Evolutionary conservation across 2,329 filamentous ascomycete species (phyloP), one percentile per base, ranked within the genome.

Genomic region (Fusarium sp.): DNA sequence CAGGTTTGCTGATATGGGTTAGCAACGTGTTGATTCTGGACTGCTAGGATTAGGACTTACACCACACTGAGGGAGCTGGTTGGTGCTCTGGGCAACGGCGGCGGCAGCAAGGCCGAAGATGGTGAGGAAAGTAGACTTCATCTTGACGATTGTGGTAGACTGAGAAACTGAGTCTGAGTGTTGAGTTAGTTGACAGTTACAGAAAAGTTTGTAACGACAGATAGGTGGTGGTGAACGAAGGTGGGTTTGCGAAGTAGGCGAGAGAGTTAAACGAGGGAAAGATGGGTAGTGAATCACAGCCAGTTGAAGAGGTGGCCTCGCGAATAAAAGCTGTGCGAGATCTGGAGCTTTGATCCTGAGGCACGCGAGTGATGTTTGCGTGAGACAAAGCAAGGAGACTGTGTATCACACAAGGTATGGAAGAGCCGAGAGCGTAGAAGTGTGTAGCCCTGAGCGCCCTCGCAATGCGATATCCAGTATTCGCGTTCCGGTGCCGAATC

Each of bases 71-170:
- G 84, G 80, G 49, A 87, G 82, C 55, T 77, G 75, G 57, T 75
- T 52, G 45, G 78, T 50, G 63, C 78, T 73, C 73, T 85, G 83
- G 39, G 80, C 82, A 19, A 76, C 76, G 62, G 73, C 79, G 39
- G 79, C 72, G 46, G 79, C 77, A 65, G 78, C 79, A 55, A 83
- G 72, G 67, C 79, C 73, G 74, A 79, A 78, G 71, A 82, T 68
- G 63, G 82, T 72, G 69, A 85, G 70, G 69, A 82, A 65, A 58
- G 78, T 73, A 56, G 79, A 77, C 83, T 86, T 87, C 85, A 86
- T 87, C 69, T 80, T 85, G 80, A 74, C 53, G 66, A 52, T 40
- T 69, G 59, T 56, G 44, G 54, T 65, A 69, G 62, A 56, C 67
- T 67, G 28, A 64, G 34, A 28, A 45, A 68, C 42, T 46, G 60